Base-by-base conservation (phyloP, 2,329 filamentous ascomycete species). In the Volutella citrinella region DNA sequence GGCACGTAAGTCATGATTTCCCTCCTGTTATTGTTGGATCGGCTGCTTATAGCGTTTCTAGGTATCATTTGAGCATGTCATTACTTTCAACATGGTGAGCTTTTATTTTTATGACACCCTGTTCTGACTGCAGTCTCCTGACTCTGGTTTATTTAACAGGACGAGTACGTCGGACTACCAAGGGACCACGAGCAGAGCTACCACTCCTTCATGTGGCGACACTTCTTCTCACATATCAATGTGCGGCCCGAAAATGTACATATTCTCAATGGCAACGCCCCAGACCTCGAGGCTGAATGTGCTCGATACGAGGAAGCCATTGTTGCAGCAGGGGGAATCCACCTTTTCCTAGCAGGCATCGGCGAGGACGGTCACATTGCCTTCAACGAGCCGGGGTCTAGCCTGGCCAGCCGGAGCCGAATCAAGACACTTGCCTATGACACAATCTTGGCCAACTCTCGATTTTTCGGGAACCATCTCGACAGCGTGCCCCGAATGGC, bases 201-300 rank as follows among this genome's bases (percentile, higher is more conserved):
- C 62, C 84, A 88, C 66, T 82, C 78, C 51, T 89, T 87, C 66
- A 88, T 89, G 84, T 88, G 86, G 71, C 81, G 80, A 62, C 74
- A 88, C 62, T 84, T 89, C 65, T 89, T 89, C 66, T 81, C 78
- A 27, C 83, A 72, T 45, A 76, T 88, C 48, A 80, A 89, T 54
- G 77, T 88, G 40, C 71, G 74, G 34, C 84, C 84, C 1, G 68
- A 72, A 42, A 86, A 70, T 38, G 79, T 87, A 44, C 79, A 89
- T 54, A 84, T 88, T 51, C 71, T 87, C n/a, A 74, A 87, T 54
- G 83, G 84, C 46, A 87, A 86, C 49, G 83, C 82, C 0, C 62
- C 73, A 6, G 78, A 87, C 50, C 71, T 87, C 5, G 76, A 79
- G 42, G 74, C 75, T 31, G 84, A 88, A 57, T 87, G 84, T 55